These are phyloP conservation scores for Agarophyton chilense DNA, from an alignment of 23 red algal species.

Conservation along the genomic window DNA sequence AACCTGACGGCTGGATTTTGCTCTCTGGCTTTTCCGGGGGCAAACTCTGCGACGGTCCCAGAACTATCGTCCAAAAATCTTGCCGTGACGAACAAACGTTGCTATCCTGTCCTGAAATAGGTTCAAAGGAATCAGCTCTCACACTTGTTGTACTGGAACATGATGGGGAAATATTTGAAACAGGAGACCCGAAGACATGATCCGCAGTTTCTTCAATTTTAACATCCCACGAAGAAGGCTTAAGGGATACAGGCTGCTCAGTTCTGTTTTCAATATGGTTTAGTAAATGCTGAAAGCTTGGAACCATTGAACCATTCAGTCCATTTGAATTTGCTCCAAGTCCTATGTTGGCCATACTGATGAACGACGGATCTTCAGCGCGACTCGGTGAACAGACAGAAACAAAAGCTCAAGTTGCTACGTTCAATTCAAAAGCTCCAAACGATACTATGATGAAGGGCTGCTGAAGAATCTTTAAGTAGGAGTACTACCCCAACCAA, in stretches of 20 bases:
- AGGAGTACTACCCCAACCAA: too few relatives aligned
- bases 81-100: not conserved
- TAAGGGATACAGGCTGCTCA: not conserved
- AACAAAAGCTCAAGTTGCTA: not conserved
- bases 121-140: not conserved
- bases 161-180: not conserved
- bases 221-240: not conserved
- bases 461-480: not conserved
- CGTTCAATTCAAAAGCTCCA: not conserved
- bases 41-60: not conserved
- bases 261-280: not conserved
- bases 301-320: not conserved
- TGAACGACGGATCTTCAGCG: not conserved
- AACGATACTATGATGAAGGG: not conserved
- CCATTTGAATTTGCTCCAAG: not conserved
- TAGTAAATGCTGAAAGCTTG: conserved; percentile 6
- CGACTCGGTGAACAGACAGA: not conserved
- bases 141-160: conserved; percentile 7
- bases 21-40: not conserved
- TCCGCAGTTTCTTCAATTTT: not conserved
- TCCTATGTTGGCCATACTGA: not conserved
- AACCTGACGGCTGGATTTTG: conserved; percentile 2
- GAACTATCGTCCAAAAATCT: conserved; percentile 19
- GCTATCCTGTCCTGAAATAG: not conserved
- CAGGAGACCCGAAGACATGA: not conserved